A percentile compares a stretch with the other conserved stretches of the same genome.
phyloP scores from a whole-genome alignment of 164 flowering plant genomes.

The Chimonanthus salicifolius region DNA sequence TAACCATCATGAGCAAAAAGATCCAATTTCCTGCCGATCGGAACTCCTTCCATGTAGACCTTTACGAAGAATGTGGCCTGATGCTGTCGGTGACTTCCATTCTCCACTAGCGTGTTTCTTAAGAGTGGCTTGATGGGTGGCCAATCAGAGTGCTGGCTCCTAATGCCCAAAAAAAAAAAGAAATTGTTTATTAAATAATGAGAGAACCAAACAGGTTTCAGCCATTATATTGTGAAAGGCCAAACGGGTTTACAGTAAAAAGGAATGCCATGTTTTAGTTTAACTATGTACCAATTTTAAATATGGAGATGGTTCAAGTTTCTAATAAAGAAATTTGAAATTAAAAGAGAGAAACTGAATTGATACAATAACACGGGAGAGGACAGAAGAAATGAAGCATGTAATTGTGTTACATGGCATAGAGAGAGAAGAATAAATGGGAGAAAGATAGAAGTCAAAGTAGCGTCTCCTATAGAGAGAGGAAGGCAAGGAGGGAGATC shows the following conservation, averaged over 20 bases:
- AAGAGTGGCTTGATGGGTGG: constrained; percentile 31
- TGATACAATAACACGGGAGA: background rate
- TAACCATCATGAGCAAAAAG: constrained; percentile 32
- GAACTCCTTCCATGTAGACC: constrained; percentile 59
- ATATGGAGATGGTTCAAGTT: background rate
- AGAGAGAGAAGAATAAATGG: too few relatives aligned
- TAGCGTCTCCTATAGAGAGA: too few relatives aligned
- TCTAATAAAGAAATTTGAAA: background rate
- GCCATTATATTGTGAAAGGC: too few relatives aligned
- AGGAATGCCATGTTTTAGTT: background rate
- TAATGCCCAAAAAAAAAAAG: background rate
- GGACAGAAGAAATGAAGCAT: background rate
- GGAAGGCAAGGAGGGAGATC: background rate
- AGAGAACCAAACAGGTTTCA: too few relatives aligned
- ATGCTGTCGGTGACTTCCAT: constrained; percentile 6
- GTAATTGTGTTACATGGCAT: too few relatives aligned
- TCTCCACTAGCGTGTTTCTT: constrained; percentile 23
- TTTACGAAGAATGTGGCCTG: constrained; percentile 39
- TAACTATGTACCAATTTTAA: background rate
- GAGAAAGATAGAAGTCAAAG: too few relatives aligned
- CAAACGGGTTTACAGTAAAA: too few relatives aligned
- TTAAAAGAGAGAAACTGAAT: background rate
- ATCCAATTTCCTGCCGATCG: constrained; percentile 54
- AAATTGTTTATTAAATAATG: background rate
- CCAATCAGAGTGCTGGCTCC: constrained; percentile 36